Conservation (phyloP, 768 basidiomycete genomes). For the Phlegmacium glaucopus region DNA sequence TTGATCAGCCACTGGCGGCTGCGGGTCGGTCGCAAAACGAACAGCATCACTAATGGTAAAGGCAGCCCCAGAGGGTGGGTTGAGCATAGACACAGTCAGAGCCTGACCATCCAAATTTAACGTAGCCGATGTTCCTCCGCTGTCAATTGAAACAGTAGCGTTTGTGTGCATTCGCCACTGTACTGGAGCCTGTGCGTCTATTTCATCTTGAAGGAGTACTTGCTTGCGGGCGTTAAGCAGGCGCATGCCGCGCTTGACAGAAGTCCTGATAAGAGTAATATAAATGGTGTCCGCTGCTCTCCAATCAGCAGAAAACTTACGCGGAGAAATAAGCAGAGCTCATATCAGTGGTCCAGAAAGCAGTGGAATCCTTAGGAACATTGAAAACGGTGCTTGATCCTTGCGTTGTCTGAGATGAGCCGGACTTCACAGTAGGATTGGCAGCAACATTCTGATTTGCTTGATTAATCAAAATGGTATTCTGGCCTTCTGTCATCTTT, state of each 20-base stretch:
- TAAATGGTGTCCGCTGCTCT: slow-evolving; percentile 8
- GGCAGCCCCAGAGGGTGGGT: slow-evolving; percentile 60
- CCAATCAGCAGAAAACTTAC: slow-evolving; percentile 41
- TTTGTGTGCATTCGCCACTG: slow-evolving; percentile 98
- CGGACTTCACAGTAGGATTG: slow-evolving; percentile 56
- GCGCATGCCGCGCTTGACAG: slow-evolving; percentile 83
- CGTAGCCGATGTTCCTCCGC: slow-evolving; percentile 65
- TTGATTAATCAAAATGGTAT: slow-evolving; percentile 76
- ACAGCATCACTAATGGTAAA: slow-evolving; percentile 56
- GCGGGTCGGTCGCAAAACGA: slow-evolving; percentile 56
- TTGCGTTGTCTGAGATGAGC: slow-evolving; percentile 57
- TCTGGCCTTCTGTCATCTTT: slow-evolving; percentile 97
- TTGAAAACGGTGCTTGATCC: slow-evolving; percentile 80
- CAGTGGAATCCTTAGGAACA: slow-evolving; percentile 64
- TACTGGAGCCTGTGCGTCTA: slow-evolving; percentile 52
- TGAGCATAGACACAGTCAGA: slow-evolving; percentile 62
- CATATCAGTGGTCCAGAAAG: slow-evolving; percentile 79
- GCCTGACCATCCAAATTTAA: slow-evolving; percentile 69
- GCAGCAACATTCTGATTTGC: slow-evolving; percentile 79
- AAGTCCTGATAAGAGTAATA: slow-evolving; percentile 40
- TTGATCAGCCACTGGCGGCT: slow-evolving; percentile 65
- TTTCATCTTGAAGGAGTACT: slow-evolving; percentile 92
- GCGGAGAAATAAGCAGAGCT: slow-evolving; percentile 69
- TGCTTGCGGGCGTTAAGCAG: slow-evolving; percentile 80
- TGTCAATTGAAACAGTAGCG: slow-evolving; percentile 58